phyloP scores from a whole-genome alignment of 1,139 yeast species.

The Wickerhamomyces sp. region DNA sequence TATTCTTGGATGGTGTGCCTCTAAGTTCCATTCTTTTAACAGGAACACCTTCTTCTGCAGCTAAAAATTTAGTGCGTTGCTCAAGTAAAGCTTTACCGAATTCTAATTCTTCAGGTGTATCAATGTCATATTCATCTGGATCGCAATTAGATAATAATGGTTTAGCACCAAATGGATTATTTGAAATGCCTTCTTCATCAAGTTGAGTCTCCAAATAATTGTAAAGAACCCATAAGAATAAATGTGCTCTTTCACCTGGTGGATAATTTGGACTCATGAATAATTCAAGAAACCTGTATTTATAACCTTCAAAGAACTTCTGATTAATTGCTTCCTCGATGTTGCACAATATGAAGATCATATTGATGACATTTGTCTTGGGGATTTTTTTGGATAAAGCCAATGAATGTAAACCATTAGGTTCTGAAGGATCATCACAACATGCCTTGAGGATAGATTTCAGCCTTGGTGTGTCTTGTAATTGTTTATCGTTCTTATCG shows the following conservation, averaged over 20 bases:
- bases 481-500: slow-evolving; percentile 48
- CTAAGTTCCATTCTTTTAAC: neutral
- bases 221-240: slow-evolving; percentile 82
- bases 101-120: slow-evolving; percentile 63
- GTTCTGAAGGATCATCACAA: slow-evolving; percentile 54
- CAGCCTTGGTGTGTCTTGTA: slow-evolving; percentile 92
- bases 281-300: slow-evolving; percentile 50
- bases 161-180: slow-evolving; percentile 62
- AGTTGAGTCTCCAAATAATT: slow-evolving; percentile 73
- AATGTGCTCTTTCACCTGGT: slow-evolving; percentile 61
- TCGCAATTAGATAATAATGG: slow-evolving; percentile 46
- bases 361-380: slow-evolving; percentile 59
- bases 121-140: slow-evolving; percentile 51
- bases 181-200: slow-evolving; percentile 42
- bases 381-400: slow-evolving; percentile 38
- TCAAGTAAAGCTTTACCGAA: slow-evolving; percentile 69
- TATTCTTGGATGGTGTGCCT: neutral
- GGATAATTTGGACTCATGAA: slow-evolving; percentile 48
- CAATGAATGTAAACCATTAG: slow-evolving; percentile 47
- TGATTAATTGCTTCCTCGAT: slow-evolving; percentile 48
- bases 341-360: slow-evolving; percentile 70
- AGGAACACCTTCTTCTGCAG: slow-evolving; percentile 9
- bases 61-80: slow-evolving; percentile 53
- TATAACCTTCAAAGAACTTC: slow-evolving; percentile 29
- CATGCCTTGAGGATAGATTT: slow-evolving; percentile 84